Conservation (phyloP, 148 eudicot species). For the Rhododendron ovatum region DNA sequence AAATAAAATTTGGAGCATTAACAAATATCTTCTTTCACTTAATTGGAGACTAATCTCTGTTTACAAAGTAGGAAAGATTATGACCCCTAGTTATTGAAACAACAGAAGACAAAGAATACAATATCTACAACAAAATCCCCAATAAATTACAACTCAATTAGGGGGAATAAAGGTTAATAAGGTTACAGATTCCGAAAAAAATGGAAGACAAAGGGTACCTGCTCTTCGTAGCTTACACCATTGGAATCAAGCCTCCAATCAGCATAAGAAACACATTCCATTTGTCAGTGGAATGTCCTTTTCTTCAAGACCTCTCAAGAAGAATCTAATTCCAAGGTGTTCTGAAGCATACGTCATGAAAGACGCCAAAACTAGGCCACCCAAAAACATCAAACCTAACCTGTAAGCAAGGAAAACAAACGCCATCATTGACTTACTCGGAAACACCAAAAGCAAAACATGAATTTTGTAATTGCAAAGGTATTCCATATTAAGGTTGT, state of each 20-base stretch:
- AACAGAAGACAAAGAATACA: neutral
- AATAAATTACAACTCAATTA: constrained; percentile 5
- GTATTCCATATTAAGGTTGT: neutral
- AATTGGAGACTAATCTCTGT: constrained; percentile 1
- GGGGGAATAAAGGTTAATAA: neutral
- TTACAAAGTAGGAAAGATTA: neutral
- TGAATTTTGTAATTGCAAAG: neutral
- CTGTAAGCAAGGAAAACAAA: constrained; percentile 37
- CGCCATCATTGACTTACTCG: neutral
- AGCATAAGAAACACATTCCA: constrained; percentile 42
- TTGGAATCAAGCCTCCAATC: constrained; percentile 15
- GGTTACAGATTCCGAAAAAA: neutral
- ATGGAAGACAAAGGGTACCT: neutral
- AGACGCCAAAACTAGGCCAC: constrained; percentile 74
- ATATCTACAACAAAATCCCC: neutral
- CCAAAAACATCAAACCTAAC: constrained; percentile 81
- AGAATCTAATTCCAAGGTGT: constrained; percentile 74
- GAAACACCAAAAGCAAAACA: neutral
- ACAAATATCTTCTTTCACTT: neutral
- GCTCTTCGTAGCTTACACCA: neutral
- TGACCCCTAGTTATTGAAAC: neutral
- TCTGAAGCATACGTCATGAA: constrained; percentile 94
- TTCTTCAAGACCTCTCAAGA: constrained; percentile 68
- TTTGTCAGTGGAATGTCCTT: constrained; percentile 45
- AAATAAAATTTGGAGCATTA: neutral